Percentiles rank a stretch among this genome's conserved stretches.
These are phyloP conservation scores for Ogataea wickerhamii DNA, from an alignment of 805 yeast species.

Conservation along the genomic window DNA sequence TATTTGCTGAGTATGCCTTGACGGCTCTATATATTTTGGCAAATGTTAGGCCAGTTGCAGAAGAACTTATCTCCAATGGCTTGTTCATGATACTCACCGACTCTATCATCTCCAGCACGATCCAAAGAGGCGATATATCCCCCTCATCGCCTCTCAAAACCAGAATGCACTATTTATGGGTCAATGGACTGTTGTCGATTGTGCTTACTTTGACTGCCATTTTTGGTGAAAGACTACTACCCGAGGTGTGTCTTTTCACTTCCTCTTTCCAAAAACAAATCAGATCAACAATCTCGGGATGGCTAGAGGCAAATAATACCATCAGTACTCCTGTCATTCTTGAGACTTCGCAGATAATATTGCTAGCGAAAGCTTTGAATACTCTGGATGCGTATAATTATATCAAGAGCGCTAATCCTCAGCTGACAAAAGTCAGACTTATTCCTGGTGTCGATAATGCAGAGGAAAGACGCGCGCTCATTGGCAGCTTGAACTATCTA, in stretches of 20 bases:
- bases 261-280: slow-evolving; percentile 65
- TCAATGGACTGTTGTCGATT: slow-evolving; percentile 74
- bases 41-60: slow-evolving; percentile 59
- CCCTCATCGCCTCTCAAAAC: slow-evolving; percentile 47
- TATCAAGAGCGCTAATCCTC: slow-evolving; percentile 24
- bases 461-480: slow-evolving; percentile 56
- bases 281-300: slow-evolving; percentile 55
- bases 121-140: slow-evolving; percentile 62
- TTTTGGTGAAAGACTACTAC: slow-evolving; percentile 59
- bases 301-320: slow-evolving; percentile 53
- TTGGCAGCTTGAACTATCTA: slow-evolving; percentile 62
- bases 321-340: slow-evolving; percentile 48
- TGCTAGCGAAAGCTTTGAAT: slow-evolving; percentile 57
- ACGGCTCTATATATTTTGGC: slow-evolving; percentile 68
- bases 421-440: slow-evolving; percentile 20
- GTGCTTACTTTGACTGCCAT: slow-evolving; percentile 55
- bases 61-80: slow-evolving; percentile 59
- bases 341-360: slow-evolving; percentile 66
- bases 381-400: slow-evolving; percentile 51
- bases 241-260: slow-evolving; percentile 63
- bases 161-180: slow-evolving; percentile 71
- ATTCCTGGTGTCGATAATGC: slow-evolving; percentile 62
- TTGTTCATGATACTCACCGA: slow-evolving; percentile 66
- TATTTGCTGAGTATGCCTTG: slow-evolving; percentile 69
- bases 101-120: slow-evolving; percentile 62